Evolutionary conservation across 257 asterid species (phyloP).

Genomic region (Gynochthodes officinalis): DNA sequence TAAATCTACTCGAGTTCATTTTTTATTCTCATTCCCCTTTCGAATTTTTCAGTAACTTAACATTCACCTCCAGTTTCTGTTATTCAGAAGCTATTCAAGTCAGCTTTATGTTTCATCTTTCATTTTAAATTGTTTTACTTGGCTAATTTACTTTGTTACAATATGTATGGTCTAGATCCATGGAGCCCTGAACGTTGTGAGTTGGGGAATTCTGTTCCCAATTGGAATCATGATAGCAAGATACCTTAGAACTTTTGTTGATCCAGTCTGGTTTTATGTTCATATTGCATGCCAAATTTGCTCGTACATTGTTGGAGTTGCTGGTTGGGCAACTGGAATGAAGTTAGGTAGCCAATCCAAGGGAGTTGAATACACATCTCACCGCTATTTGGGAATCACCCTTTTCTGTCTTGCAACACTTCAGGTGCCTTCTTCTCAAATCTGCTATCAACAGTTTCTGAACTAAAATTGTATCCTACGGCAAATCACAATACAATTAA

Average conservation of each 20-base stretch:
- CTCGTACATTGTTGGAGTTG: constrained; percentile 27
- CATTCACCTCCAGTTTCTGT: neutral
- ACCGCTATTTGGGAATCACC: constrained; percentile 22
- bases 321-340: constrained; percentile 30
- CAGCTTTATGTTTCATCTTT: neutral
- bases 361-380: constrained; percentile 18
- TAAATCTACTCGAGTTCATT: neutral
- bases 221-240: constrained; percentile 25
- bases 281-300: constrained; percentile 23
- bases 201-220: constrained; percentile 33
- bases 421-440: constrained; percentile 19
- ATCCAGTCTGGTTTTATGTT: constrained; percentile 31
- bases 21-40: neutral
- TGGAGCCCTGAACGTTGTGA: constrained; percentile 25
- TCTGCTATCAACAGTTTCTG: neutral
- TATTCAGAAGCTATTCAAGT: neutral
- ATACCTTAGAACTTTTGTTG: constrained; percentile 20
- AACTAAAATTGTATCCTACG: too few species aligned
- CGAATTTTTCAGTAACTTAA: too few species aligned
- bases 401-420: constrained; percentile 27
- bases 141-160: neutral
- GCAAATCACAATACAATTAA: too few species aligned
- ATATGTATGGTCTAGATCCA: constrained; percentile 14
- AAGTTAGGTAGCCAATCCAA: constrained; percentile 26
- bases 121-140: neutral